Evolutionary conservation across 495 filamentous ascomycete species (phyloP), one percentile per base, ranked within the genome.

Genomic region (Cetradonia linearis): DNA sequence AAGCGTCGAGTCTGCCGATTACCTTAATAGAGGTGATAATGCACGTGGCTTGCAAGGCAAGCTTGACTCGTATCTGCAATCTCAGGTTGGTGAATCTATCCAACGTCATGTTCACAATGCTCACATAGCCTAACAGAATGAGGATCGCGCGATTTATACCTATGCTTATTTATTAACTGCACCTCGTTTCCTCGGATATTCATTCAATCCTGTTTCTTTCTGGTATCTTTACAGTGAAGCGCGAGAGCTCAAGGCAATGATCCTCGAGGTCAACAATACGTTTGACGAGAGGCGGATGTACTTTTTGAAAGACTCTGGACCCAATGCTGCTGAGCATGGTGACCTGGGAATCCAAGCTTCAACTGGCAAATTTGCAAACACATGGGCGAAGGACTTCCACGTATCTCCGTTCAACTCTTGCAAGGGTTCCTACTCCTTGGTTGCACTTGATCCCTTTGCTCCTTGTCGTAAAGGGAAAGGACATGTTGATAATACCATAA

Each of bases 251-350:
- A 76, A 77, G 46, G 81, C 82, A 30, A 79, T 89, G 69, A 79
- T 92, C 38, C 63, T 89, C 18, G 88, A 91, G 66, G 84, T 91
- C 46, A 89, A 88, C 67, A 89, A 91, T 62, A 89, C 85, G 0
- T 89, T 88, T 66, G 81, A 78, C 57, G 87, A 91, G 70, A 81
- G 84, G 56, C 76, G 85, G 20, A 81, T 65, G 40, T 70, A 68
- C 34, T 61, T 70, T 37, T 50, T 70, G 11, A 65, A 66, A 58
- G 56, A 38, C 20, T 44, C 36, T 30, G 44, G 25, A 34, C 11
- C 5, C 20, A 25, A 42, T 27, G 58, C 9, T 8, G 13, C 34
- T 23, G 11, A 37, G 9, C 30, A 38, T 8, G 28, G 9, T 27
- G 52, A 18, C n/a, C 11, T 23, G 1, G 28, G 11, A 16, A 31